phyloP scores from a whole-genome alignment of 257 asterid genomes.

The Plantago ovata region DNA sequence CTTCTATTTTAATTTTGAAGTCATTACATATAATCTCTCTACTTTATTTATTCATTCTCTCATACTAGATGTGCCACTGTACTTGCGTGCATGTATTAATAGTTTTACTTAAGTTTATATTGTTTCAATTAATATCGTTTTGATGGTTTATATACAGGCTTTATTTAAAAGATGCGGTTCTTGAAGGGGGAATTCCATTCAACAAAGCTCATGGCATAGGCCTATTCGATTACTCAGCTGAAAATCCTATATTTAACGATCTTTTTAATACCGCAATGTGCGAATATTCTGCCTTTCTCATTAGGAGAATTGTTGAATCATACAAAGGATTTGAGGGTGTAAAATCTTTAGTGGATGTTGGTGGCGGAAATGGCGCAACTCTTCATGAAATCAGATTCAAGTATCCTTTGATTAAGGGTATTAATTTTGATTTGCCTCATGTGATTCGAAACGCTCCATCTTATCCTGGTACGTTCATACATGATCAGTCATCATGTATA shows the following conservation, averaged over 20 bases:
- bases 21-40: too few species aligned
- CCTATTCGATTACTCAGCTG: neutral
- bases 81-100: too few species aligned
- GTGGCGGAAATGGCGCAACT: constrained; percentile 17
- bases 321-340: constrained; percentile 25
- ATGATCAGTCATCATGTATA: too few species aligned
- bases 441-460: constrained; percentile 18
- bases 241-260: neutral
- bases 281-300: constrained; percentile 1
- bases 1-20: too few species aligned
- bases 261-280: constrained; percentile 13
- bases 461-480: constrained; percentile 17
- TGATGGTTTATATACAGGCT: neutral
- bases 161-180: neutral
- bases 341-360: constrained; percentile 22
- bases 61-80: too few species aligned
- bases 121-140: neutral
- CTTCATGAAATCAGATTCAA: constrained; percentile 11
- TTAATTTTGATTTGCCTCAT: constrained; percentile 21
- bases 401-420: constrained; percentile 19
- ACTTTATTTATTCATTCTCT: too few species aligned
- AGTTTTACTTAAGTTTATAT: neutral
- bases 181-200: constrained; percentile 1
- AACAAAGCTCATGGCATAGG: neutral
- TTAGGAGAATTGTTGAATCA: constrained; percentile 7